These are phyloP conservation scores for Onygenales sp. DNA, from an alignment of 2,329 filamentous ascomycete genomes.

Conservation along the genomic window DNA sequence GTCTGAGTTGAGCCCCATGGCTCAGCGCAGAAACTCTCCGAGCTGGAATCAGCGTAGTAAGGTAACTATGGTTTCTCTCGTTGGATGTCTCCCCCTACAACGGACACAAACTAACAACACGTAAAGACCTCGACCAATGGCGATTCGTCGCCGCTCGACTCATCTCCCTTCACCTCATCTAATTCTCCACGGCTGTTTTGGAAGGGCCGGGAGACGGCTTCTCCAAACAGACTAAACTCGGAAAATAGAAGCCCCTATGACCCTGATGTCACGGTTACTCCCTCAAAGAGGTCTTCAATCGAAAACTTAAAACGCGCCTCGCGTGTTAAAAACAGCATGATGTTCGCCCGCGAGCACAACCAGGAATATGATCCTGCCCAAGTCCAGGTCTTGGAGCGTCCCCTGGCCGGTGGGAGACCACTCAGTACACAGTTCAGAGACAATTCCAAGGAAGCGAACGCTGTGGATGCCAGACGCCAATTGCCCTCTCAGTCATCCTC, in stretches of 20 bases:
- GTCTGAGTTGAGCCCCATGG: constrained; percentile 78
- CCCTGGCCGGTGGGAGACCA: constrained; percentile 56
- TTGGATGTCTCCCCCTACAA: constrained; percentile 4
- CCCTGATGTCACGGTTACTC: constrained; percentile 56
- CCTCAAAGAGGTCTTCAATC: constrained; percentile 77
- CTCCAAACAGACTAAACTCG: constrained; percentile 50
- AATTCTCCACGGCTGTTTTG: constrained; percentile 82
- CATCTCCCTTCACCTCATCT: constrained; percentile 57
- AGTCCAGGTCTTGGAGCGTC: constrained; percentile 69
- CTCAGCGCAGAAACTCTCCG: constrained; percentile 82
- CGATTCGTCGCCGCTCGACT: constrained; percentile 77
- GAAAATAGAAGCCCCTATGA: constrained; percentile 61
- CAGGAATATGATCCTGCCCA: constrained; percentile 82
- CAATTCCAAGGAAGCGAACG: constrained; percentile 55
- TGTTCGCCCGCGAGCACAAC: constrained; percentile 86
- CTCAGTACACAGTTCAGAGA: constrained; percentile 55
- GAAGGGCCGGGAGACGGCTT: constrained; percentile 65
- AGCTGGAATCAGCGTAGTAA: constrained; percentile 71
- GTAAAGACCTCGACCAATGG: constrained; percentile 43
- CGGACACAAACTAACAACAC: constrained; percentile 1
- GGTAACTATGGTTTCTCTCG: constrained; percentile 38
- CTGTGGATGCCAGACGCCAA: constrained; percentile 10
- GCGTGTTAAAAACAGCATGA: constrained; percentile 95
- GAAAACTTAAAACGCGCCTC: constrained; percentile 92
- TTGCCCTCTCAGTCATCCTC: constrained; percentile 9